These are phyloP conservation scores for Gossypium schwendimanii DNA, from an alignment of 441 rosid genomes.

Conservation along the genomic window DNA sequence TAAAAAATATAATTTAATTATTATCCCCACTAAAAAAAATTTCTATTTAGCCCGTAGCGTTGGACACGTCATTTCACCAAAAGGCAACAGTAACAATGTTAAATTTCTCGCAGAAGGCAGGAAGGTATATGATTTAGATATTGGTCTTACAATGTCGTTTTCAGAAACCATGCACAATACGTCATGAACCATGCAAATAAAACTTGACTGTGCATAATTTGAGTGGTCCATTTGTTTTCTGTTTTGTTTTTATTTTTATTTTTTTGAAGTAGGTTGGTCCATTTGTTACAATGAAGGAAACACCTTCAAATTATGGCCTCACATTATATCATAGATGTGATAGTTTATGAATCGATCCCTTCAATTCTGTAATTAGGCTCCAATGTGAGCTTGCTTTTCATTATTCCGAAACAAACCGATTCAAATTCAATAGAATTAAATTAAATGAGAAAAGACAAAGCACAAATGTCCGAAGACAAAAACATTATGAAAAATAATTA, in stretches of 20 bases:
- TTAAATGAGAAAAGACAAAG: background rate
- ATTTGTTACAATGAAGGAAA: constrained; percentile 20
- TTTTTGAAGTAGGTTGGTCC: constrained; percentile 1
- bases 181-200: constrained; percentile 14
- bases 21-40: too few species aligned
- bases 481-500: background rate
- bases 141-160: constrained; percentile 5
- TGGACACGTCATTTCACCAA: background rate
- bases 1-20: too few species aligned
- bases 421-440: background rate
- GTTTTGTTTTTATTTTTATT: too few species aligned
- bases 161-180: constrained; percentile 19
- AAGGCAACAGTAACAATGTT: background rate
- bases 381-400: background rate
- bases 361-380: background rate
- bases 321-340: background rate
- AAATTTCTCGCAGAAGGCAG: background rate
- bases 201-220: background rate
- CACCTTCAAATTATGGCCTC: constrained; percentile 15
- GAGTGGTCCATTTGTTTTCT: constrained; percentile 3
- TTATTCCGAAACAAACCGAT: background rate
- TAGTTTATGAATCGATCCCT: background rate
- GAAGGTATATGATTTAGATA: background rate
- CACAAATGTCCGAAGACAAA: background rate
- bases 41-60: too few species aligned